phyloP scores from a whole-genome alignment of 352 stramenopile species.

The Phytopythium helicoides region DNA sequence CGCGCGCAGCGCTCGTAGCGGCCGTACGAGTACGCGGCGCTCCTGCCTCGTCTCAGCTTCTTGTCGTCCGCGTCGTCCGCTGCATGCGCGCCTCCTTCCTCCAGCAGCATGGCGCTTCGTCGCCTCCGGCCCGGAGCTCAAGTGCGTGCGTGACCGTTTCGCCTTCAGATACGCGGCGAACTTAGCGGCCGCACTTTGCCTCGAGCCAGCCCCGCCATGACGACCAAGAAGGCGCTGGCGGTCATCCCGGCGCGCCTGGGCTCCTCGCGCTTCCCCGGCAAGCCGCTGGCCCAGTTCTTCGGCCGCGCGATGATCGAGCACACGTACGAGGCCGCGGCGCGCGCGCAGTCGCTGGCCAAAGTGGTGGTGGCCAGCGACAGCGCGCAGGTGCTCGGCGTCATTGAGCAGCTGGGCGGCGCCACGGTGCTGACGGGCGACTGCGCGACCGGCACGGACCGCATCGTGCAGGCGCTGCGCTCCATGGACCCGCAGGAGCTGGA shows the following conservation, averaged over 20 bases:
- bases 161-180: neutral
- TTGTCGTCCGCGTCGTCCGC: conserved; percentile 48
- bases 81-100: conserved; percentile 44
- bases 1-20: conserved; percentile 70
- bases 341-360: conserved; percentile 51
- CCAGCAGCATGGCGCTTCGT: conserved; percentile 42
- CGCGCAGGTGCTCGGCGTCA: conserved; percentile 43
- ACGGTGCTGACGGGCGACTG: conserved; percentile 68
- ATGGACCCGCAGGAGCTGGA: conserved; percentile 39
- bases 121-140: too few relatives aligned
- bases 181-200: conserved; percentile 5
- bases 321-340: conserved; percentile 59
- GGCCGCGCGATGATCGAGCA: conserved; percentile 85
- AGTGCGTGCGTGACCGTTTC: too few relatives aligned
- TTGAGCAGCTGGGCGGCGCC: conserved; percentile 35
- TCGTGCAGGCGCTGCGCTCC: conserved; percentile 55
- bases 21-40: conserved; percentile 17
- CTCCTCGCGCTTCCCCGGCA: conserved; percentile 74
- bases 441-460: conserved; percentile 70
- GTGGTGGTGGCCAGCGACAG: conserved; percentile 85
- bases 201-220: neutral
- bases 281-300: conserved; percentile 77
- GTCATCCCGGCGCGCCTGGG: conserved; percentile 76
- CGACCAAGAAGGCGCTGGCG: conserved; percentile 58
- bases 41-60: conserved; percentile 26